Evolutionary conservation across 331 rosid genomes (phyloP).

Genomic region (Rhamnella rubrinervis): DNA sequence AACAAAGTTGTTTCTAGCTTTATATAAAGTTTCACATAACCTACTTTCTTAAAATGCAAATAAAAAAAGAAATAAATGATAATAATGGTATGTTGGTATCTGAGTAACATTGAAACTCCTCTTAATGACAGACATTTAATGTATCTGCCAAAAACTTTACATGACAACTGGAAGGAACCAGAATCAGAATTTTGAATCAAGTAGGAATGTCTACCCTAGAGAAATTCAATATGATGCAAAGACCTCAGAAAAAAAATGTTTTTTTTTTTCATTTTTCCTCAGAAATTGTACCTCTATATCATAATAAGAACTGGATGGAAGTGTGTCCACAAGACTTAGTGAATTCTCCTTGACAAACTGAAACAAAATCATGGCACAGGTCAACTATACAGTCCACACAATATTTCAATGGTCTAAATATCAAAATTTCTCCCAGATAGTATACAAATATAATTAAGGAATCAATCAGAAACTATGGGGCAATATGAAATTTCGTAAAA

Average conservation of each 20-base stretch:
- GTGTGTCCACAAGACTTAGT: constrained; percentile 30
- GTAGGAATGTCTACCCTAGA: neutral
- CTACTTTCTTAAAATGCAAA: neutral
- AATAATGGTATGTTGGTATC: neutral
- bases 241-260: neutral
- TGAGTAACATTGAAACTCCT: neutral
- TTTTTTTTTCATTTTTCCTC: neutral
- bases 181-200: neutral
- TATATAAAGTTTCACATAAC: neutral
- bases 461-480: constrained; percentile 1
- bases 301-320: constrained; percentile 47
- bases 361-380: constrained; percentile 2
- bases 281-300: constrained; percentile 43
- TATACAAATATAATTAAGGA: neutral
- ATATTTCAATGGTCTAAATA: neutral
- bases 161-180: too few species aligned
- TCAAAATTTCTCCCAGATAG: neutral
- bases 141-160: too few species aligned
- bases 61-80: neutral
- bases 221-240: neutral
- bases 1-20: neutral
- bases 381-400: constrained; percentile 21
- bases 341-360: constrained; percentile 48
- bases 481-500: neutral
- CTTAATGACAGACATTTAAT: neutral